These are phyloP conservation scores for Monosporozyma solicola DNA, from an alignment of 805 yeast species.

Conservation along the genomic window DNA sequence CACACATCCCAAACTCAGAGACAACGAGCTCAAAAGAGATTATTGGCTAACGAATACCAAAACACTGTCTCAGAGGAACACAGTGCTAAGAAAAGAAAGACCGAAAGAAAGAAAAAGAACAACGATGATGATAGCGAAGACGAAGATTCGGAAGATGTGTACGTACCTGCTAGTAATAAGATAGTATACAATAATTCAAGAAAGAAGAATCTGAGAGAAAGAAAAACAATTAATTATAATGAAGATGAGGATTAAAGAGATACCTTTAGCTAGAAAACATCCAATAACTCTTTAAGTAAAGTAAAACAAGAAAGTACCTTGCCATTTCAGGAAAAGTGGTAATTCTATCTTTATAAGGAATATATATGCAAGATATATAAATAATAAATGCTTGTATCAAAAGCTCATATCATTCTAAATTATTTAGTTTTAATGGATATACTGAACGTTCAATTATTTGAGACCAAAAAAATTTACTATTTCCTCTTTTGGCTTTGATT, in stretches of 20 bases:
- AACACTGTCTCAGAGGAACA: conserved; percentile 7
- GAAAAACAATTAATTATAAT: conserved; percentile 30
- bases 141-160: conserved; percentile 20
- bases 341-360: not conserved
- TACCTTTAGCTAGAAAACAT: not conserved
- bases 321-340: not conserved
- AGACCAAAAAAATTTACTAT: conserved; percentile 48
- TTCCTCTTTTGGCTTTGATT: conserved; percentile 59
- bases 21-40: conserved; percentile 25
- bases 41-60: conserved; percentile 18
- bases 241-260: conserved; percentile 24
- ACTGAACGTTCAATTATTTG: not conserved
- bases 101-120: not conserved
- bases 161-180: conserved; percentile 11
- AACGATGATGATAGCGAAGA: conserved; percentile 9
- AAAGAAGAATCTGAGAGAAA: conserved; percentile 33
- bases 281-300: not conserved
- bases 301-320: not conserved
- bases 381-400: not conserved
- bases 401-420: not conserved
- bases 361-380: not conserved
- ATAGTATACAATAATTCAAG: conserved; percentile 12
- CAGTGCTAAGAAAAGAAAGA: conserved; percentile 5
- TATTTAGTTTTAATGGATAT: not conserved
- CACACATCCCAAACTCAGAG: conserved; percentile 25